phyloP scores from a whole-genome alignment of 75 land plant genomes.

The Pinus taeda region DNA sequence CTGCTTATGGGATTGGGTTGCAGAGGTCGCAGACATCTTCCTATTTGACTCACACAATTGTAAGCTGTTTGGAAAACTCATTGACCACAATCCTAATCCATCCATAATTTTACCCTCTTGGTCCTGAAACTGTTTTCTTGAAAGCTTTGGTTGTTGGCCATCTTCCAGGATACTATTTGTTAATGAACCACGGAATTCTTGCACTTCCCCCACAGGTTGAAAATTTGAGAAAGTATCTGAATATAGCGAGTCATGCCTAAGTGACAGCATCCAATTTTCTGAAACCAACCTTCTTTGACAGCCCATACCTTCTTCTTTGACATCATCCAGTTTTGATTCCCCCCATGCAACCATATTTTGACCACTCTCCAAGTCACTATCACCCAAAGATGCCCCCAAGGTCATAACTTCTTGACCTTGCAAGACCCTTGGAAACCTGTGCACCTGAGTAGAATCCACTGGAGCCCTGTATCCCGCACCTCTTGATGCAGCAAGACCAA shows the following conservation, averaged over 20 bases:
- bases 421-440: conserved; percentile 28
- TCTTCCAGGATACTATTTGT: background rate
- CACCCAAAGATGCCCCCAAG: background rate
- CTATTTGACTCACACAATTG: conserved; percentile 23
- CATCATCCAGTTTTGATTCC: conserved; percentile 3
- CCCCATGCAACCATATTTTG: conserved; percentile 10
- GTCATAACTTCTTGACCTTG: conserved; percentile 46
- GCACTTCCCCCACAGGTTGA: background rate
- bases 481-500: too few species aligned
- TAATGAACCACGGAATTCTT: background rate
- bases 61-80: conserved; percentile 31
- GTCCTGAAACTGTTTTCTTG: background rate
- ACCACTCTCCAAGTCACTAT: background rate
- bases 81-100: background rate
- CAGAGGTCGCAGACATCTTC: conserved; percentile 17
- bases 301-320: conserved; percentile 3
- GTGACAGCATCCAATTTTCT: conserved; percentile 12
- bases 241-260: background rate
- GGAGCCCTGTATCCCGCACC: background rate
- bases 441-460: background rate
- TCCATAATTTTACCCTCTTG: background rate
- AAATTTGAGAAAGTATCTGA: background rate
- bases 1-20: too few species aligned
- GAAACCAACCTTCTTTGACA: background rate
- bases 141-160: background rate